Evolutionary conservation across 495 filamentous ascomycete species (phyloP).

Genomic region (Aspergillus campestris): DNA sequence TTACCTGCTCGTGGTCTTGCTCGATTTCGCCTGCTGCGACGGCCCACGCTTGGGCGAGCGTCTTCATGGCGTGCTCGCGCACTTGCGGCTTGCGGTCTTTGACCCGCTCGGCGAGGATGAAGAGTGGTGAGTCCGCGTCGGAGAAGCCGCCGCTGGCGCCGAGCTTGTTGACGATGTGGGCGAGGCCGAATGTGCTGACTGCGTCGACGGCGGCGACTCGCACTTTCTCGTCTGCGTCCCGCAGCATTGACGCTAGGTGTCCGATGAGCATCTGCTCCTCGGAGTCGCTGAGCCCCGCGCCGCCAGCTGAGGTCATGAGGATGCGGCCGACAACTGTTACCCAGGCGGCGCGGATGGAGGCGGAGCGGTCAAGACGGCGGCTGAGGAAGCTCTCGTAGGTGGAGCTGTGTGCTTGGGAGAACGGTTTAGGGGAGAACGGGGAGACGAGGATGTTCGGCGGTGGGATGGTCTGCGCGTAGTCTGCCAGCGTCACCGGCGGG

Average conservation of each 20-base stretch:
- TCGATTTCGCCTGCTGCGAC: slow-evolving; percentile 83
- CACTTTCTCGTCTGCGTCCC: slow-evolving; percentile 84
- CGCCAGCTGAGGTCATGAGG: slow-evolving; percentile 71
- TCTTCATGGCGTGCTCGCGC: slow-evolving; percentile 74
- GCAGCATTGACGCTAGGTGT: slow-evolving; percentile 68
- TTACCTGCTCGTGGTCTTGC: slow-evolving; percentile 68
- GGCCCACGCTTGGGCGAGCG: slow-evolving; percentile 81
- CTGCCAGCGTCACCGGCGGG: slow-evolving; percentile 61
- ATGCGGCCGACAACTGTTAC: slow-evolving; percentile 78
- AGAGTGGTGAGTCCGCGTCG: slow-evolving; percentile 62
- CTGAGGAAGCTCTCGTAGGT: slow-evolving; percentile 76
- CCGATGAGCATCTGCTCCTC: slow-evolving; percentile 67
- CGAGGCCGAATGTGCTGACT: slow-evolving; percentile 67
- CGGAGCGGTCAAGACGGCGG: slow-evolving; percentile 75
- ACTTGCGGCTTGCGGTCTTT: slow-evolving; percentile 79
- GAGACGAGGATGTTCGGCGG: slow-evolving; percentile 63
- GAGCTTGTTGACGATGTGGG: slow-evolving; percentile 71
- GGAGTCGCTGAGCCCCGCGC: slow-evolving; percentile 67
- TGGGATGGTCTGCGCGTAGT: slow-evolving; percentile 40
- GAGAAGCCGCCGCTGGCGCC: slow-evolving; percentile 62
- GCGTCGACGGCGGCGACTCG: slow-evolving; percentile 77
- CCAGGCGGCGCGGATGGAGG: slow-evolving; percentile 75
- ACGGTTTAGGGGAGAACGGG: slow-evolving; percentile 74
- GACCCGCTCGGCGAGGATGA: slow-evolving; percentile 74
- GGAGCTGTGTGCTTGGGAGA: slow-evolving; percentile 65